Evolutionary conservation across 768 basidiomycete species (phyloP), one percentile per base, ranked within the genome.

Genomic region (Mycena kentingensis): DNA sequence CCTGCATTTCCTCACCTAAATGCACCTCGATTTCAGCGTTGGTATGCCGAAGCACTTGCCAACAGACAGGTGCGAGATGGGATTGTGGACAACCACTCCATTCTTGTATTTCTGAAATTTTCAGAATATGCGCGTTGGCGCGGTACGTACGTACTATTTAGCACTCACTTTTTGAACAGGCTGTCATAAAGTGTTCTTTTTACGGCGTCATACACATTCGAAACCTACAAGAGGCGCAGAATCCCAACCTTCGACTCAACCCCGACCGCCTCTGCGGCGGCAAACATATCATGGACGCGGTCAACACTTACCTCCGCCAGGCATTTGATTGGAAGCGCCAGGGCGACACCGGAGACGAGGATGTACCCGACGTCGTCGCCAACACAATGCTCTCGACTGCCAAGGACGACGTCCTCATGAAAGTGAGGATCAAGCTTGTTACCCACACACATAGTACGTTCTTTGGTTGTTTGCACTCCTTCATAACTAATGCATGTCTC

Each of bases 81-180:
- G 1, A 67, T 69, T 24, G 57, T 71, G 2, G 66, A 71, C 38
- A 65, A 65, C 29, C 68, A 67, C 52, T 57, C 62, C 0, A 49
- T 70, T 10, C 60, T 68, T 7, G 49, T 63, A 4, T 69, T 50
- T 38, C 63, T 70, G 35, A 47, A 62, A 24, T 63, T 65, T 68
- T 25, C 58, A 63, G 18, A 66, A 63, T 1, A 66, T 65, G 4
- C 59, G 57, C 26, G 45, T 70, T 25, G 66, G 69, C 4, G 68
- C 69, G 6, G 68, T 70, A 49, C 24, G 64, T 63, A 2, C 3
- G 16, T n/a, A n/a, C n/a, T 24, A 6, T n/a, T 38, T 46, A 24
- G 18, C 24, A 16, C 27, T 28, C 48, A 11, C 7, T 29, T 41
- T n/a, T n/a, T n/a, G n/a, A n/a, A n/a, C 26, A 41, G 12, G 11